Evolutionary conservation across 345 rosid species (phyloP).

Genomic region (Microthlaspi erraticum): DNA sequence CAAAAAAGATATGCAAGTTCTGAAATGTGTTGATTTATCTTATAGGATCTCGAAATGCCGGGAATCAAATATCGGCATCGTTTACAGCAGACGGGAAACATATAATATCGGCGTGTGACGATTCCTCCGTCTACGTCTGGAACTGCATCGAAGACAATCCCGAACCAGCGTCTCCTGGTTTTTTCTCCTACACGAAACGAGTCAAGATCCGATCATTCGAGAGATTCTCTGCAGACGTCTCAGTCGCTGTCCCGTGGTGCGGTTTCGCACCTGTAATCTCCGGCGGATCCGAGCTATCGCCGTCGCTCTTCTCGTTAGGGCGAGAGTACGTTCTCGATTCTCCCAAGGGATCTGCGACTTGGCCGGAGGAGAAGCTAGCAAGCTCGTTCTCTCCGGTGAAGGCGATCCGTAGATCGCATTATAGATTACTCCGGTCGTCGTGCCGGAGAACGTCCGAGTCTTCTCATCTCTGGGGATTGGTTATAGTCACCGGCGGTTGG

Average conservation of each 20-base stretch:
- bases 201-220: constrained; percentile 67
- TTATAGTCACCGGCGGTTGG: constrained; percentile 90
- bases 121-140: constrained; percentile 82
- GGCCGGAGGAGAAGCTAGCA: constrained; percentile 95
- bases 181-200: constrained; percentile 44
- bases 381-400: constrained; percentile 49
- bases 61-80: constrained; percentile 69
- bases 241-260: constrained; percentile 82
- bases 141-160: constrained; percentile 44
- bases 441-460: constrained; percentile 61
- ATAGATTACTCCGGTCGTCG: constrained; percentile 67
- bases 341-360: constrained; percentile 87
- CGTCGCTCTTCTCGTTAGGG: constrained; percentile 57
- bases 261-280: constrained; percentile 51
- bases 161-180: constrained; percentile 32
- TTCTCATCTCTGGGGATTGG: constrained; percentile 90
- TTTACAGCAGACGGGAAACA: constrained; percentile 82
- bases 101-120: constrained; percentile 81
- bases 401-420: constrained; percentile 65
- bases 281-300: constrained; percentile 30
- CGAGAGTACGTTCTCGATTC: constrained; percentile 67
- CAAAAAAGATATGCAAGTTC: neutral
- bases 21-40: neutral
- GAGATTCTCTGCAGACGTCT: constrained; percentile 74
- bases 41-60: constrained; percentile 56